phyloP scores from a whole-genome alignment of 805 yeast genomes.

The Saturnispora hagleri region DNA sequence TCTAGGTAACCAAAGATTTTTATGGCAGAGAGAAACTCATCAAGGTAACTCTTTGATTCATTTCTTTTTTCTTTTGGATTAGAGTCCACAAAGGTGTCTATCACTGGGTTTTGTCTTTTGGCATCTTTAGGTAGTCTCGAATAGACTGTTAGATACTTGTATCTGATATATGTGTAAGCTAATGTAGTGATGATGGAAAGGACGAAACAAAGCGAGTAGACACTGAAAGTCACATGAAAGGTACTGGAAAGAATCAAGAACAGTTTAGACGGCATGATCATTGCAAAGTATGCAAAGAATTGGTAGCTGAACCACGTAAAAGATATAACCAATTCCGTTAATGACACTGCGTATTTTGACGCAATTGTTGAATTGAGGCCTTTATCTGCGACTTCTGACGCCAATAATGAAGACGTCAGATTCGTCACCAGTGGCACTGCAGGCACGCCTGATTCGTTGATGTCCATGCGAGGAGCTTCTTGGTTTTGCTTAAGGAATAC shows the following conservation, averaged over 20 bases:
- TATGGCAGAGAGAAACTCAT: slow-evolving; percentile 83
- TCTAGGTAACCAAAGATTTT: slow-evolving; percentile 92
- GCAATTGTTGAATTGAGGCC: background rate
- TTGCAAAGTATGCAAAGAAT: slow-evolving; percentile 8
- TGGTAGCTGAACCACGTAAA: slow-evolving; percentile 14
- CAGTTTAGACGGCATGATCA: slow-evolving; percentile 13
- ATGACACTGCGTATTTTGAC: background rate
- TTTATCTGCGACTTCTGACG: background rate
- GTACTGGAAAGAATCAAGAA: slow-evolving; percentile 32
- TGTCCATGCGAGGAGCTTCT: background rate
- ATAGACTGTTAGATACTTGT: slow-evolving; percentile 54
- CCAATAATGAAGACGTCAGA: background rate
- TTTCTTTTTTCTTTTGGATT: slow-evolving; percentile 29
- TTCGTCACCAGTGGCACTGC: background rate
- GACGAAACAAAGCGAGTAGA: slow-evolving; percentile 36
- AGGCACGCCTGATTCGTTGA: background rate
- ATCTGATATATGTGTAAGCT: slow-evolving; percentile 44
- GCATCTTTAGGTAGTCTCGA: slow-evolving; percentile 44
- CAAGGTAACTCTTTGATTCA: slow-evolving; percentile 57
- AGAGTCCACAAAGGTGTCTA: slow-evolving; percentile 38
- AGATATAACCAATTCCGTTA: slow-evolving; percentile 12
- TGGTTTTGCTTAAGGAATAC: background rate
- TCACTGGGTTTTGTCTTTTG: slow-evolving; percentile 33
- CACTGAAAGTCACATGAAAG: slow-evolving; percentile 42
- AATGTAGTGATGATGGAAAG: slow-evolving; percentile 25